Evolutionary conservation across 768 basidiomycete species (phyloP), one percentile per base, ranked within the genome.

Genomic region (Boletus reticuloceps): DNA sequence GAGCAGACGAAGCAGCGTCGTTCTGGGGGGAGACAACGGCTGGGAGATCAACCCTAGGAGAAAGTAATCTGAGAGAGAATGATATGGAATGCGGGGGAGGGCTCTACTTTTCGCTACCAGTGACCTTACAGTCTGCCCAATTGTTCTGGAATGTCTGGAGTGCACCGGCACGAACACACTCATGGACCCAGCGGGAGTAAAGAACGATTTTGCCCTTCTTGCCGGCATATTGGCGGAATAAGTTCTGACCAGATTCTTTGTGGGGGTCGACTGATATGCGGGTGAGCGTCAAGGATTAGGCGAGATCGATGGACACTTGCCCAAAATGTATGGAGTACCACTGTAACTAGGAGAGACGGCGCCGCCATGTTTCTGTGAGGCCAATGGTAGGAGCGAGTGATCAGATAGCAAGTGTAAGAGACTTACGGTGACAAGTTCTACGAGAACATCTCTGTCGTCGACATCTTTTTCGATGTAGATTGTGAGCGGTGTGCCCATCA

Each of bases 381-480:
- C 3, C 0, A 20, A 20, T 42, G 60, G 50, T 58, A 32, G 22
- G 45, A 40, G 38, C 1, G 47, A 20, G 22, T 27, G 58, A 66
- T 48, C 39, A 38, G 56, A 20, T 44, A 7, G 38, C 2, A 2
- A 22, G 19, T 6, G 60, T 3, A 60, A 51, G 56, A 34, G 45
- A 82, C 85, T 67, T 67, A 91, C 91, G 42, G 77, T 75, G 64
- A 93, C 80, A 53, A 89, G 73, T 44, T 84, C 82, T 34, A 82
- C 77, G 50, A 94, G 73, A 50, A 70, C 60, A 17, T 87, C 83
- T 64, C 82, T 82, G 73, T 91, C 84, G 20, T 81, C 76, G 20
- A 93, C 87, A 53, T 92, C 89, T 61, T 89, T 88, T 63, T 91
- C 88, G 64, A 94, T 78, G 73, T 88, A 94, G 57, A 92, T 78